Evolutionary conservation across 2,329 filamentous ascomycete genomes (phyloP).

Genomic region (Pyrenophora teres): DNA sequence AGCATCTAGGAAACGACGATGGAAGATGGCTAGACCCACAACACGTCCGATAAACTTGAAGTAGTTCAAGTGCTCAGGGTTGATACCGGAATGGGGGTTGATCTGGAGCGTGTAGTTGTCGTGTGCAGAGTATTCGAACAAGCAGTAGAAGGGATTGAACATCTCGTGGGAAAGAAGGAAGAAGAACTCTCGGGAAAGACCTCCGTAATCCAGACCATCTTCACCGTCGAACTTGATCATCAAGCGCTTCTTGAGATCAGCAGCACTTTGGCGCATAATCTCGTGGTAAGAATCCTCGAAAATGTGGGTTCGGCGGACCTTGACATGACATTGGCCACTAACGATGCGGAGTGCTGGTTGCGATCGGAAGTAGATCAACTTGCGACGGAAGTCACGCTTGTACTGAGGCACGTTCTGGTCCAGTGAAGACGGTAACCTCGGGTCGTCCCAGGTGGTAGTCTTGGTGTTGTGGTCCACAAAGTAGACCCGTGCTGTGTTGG

Average conservation of each 20-base stretch:
- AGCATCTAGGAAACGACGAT: conserved; percentile 93
- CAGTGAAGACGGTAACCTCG: conserved; percentile 88
- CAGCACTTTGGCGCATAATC: conserved; percentile 94
- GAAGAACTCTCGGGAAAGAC: conserved; percentile 96
- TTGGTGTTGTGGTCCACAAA: conserved; percentile 99
- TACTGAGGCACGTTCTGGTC: conserved; percentile 99
- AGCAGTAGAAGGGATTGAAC: conserved; percentile 99
- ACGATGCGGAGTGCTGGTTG: conserved; percentile 95
- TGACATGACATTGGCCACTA: conserved; percentile 96
- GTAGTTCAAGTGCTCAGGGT: conserved; percentile 98
- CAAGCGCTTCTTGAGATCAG: conserved; percentile 93
- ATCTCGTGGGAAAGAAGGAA: conserved; percentile 99
- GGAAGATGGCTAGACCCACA: conserved; percentile 96
- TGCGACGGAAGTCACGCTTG: conserved; percentile 97
- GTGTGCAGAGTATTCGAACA: conserved; percentile 99
- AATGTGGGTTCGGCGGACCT: conserved; percentile 93
- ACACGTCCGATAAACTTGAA: conserved; percentile 99
- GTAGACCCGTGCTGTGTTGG: conserved; percentile 96
- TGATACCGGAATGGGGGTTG: conserved; percentile 98
- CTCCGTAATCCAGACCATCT: conserved; percentile 96
- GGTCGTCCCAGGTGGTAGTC: conserved; percentile 99
- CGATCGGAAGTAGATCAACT: conserved; percentile 98
- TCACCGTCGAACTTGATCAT: conserved; percentile 99
- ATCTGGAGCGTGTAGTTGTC: conserved; percentile 99
- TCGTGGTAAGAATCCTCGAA: conserved; percentile 99